Percentiles rank a stretch among this genome's conserved stretches.
phyloP scores from a whole-genome alignment of 768 basidiomycete species.

The Lactarius hatsudake region DNA sequence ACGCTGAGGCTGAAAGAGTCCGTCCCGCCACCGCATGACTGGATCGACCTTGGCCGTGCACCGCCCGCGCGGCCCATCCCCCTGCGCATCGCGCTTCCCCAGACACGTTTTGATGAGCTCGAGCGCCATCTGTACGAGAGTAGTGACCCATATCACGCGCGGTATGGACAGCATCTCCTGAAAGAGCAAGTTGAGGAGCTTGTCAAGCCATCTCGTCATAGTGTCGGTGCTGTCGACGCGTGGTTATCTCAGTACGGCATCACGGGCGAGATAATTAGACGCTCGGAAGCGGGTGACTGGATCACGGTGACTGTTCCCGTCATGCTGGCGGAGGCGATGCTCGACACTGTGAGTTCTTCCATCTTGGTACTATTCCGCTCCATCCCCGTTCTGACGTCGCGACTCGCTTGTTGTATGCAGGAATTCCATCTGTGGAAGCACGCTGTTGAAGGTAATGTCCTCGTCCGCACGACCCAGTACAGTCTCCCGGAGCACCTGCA shows the following conservation, averaged over 20 bases:
- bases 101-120: slow-evolving; percentile 29
- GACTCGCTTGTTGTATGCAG: slow-evolving; percentile 33
- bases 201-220: slow-evolving; percentile 55
- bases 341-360: slow-evolving; percentile 53
- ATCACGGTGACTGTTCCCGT: slow-evolving; percentile 58
- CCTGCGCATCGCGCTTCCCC: slow-evolving; percentile 40
- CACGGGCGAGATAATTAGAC: slow-evolving; percentile 38
- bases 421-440: slow-evolving; percentile 65
- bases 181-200: slow-evolving; percentile 64
- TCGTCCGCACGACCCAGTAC: slow-evolving; percentile 64
- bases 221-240: slow-evolving; percentile 50
- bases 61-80: slow-evolving; percentile 46
- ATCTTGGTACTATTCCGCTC: background rate
- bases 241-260: slow-evolving; percentile 64
- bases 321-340: slow-evolving; percentile 60
- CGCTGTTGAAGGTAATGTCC: slow-evolving; percentile 43
- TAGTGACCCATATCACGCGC: slow-evolving; percentile 27
- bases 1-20: slow-evolving; percentile 19
- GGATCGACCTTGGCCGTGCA: slow-evolving; percentile 45
- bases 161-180: slow-evolving; percentile 45
- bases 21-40: slow-evolving; percentile 44
- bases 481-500: slow-evolving; percentile 60
- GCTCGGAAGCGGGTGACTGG: slow-evolving; percentile 71
- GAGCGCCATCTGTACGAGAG: slow-evolving; percentile 30
- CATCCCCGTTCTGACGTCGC: background rate